These are phyloP conservation scores for Pyrenochaeta sp. DNA, from an alignment of 2,329 filamentous ascomycete species.

Conservation along the genomic window DNA sequence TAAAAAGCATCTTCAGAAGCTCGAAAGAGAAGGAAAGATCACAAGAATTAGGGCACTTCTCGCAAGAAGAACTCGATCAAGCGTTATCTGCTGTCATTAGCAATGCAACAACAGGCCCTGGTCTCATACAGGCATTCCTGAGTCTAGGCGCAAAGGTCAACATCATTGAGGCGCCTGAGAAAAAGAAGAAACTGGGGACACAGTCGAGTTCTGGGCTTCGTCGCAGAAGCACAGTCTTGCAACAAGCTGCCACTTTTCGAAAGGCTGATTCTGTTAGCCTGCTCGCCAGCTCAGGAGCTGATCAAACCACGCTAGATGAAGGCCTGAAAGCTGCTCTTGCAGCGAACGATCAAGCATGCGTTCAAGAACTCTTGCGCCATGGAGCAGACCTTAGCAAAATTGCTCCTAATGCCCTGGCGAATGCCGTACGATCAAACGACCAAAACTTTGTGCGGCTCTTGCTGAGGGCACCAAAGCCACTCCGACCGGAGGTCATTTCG, in stretches of 20 bases:
- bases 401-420: conserved; percentile 37
- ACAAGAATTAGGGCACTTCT: conserved; percentile 38
- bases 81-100: conserved; percentile 45
- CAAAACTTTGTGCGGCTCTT: conserved; percentile 40
- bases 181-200: conserved; percentile 24
- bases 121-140: conserved; percentile 46
- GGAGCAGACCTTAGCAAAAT: conserved; percentile 45
- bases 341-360: conserved; percentile 43
- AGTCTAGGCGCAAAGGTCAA: conserved; percentile 48
- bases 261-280: conserved; percentile 42
- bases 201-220: conserved; percentile 30
- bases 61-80: conserved; percentile 47
- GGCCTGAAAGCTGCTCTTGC: conserved; percentile 43
- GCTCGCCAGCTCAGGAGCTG: conserved; percentile 45
- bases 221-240: conserved; percentile 47
- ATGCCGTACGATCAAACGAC: conserved; percentile 43
- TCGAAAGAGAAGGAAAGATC: conserved; percentile 47
- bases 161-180: conserved; percentile 26
- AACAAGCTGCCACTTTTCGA: conserved; percentile 43
- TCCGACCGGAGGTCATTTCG: conserved; percentile 41
- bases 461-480: conserved; percentile 43
- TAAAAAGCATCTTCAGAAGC: conserved; percentile 47
- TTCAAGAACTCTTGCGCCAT: conserved; percentile 45
- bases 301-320: conserved; percentile 46
- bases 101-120: conserved; percentile 38